These are phyloP conservation scores for Lotus japonicus DNA, from an alignment of 306 rosid genomes.

Conservation along the genomic window DNA sequence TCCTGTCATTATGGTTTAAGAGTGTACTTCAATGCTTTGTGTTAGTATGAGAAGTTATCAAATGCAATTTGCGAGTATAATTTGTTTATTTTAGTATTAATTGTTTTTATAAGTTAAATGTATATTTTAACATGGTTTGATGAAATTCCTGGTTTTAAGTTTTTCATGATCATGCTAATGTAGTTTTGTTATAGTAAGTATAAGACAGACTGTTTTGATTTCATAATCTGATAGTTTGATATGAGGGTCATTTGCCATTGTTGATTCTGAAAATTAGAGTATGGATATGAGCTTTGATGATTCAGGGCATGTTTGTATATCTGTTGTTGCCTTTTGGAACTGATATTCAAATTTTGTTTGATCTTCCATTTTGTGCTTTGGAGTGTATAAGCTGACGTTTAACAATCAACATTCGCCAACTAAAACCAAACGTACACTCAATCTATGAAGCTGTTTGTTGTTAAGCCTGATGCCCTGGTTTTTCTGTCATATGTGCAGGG, in stretches of 20 bases:
- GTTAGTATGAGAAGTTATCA: neutral
- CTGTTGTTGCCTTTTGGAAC: too few relatives aligned
- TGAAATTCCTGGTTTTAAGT: neutral
- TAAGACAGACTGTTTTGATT: neutral
- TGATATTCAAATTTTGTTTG: too few relatives aligned
- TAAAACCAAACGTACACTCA: neutral
- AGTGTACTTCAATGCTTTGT: neutral
- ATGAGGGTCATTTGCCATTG: neutral
- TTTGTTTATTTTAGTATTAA: neutral
- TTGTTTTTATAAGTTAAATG: neutral
- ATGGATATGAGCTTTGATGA: neutral
- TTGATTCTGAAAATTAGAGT: constrained; percentile 11
- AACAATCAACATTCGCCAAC: neutral
- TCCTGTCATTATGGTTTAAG: neutral
- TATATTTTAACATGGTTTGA: neutral
- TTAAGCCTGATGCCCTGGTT: neutral
- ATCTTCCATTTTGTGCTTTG: too few relatives aligned
- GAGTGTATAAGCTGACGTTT: too few relatives aligned
- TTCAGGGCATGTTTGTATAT: neutral
- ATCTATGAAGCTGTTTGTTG: constrained; percentile 1
- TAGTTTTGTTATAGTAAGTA: neutral
- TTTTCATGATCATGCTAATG: neutral
- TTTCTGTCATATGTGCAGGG: constrained; percentile 46
- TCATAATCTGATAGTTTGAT: neutral
- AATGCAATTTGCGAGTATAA: neutral